Conservation (phyloP, 805 yeast species). For the Sugiyamaella qingdaonensis region DNA sequence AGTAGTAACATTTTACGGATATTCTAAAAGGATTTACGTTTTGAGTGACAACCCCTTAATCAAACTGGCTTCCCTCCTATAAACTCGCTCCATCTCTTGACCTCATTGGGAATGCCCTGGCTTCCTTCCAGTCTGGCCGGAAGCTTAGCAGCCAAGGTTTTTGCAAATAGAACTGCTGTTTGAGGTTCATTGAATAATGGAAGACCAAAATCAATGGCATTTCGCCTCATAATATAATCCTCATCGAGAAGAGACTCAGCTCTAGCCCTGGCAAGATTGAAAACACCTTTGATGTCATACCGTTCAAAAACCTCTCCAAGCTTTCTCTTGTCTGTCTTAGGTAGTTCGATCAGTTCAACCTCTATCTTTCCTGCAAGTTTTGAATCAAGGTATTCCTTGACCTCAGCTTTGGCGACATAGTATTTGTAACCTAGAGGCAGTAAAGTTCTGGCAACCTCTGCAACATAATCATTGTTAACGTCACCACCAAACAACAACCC, state of each 20-base stretch:
- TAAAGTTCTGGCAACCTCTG: constrained; percentile 65
- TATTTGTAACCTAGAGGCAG: constrained; percentile 75
- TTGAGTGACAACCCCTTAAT: background rate
- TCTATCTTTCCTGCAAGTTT: constrained; percentile 38
- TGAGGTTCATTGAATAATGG: constrained; percentile 96
- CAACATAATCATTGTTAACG: constrained; percentile 62
- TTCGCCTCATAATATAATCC: constrained; percentile 97
- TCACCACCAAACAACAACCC: constrained; percentile 96
- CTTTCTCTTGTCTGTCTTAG: constrained; percentile 87
- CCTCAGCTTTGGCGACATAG: constrained; percentile 70
- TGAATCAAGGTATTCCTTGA: constrained; percentile 61
- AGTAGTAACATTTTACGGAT: background rate
- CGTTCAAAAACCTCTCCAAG: constrained; percentile 90
- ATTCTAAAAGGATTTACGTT: background rate
- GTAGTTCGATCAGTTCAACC: constrained; percentile 77
- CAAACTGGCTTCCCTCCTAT: constrained; percentile 86
- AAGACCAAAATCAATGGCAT: constrained; percentile 96
- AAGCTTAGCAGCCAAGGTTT: constrained; percentile 70
- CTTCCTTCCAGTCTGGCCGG: constrained; percentile 48
- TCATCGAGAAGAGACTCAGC: constrained; percentile 81
- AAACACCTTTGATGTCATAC: constrained; percentile 78
- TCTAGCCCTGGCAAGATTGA: constrained; percentile 86
- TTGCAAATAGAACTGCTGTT: constrained; percentile 82
- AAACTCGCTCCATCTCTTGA: constrained; percentile 93
- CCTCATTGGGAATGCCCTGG: constrained; percentile 71